Evolutionary conservation across 2,329 filamentous ascomycete species (phyloP), one percentile per base, ranked within the genome.

Genomic region (Sordariomycetes sp.): DNA sequence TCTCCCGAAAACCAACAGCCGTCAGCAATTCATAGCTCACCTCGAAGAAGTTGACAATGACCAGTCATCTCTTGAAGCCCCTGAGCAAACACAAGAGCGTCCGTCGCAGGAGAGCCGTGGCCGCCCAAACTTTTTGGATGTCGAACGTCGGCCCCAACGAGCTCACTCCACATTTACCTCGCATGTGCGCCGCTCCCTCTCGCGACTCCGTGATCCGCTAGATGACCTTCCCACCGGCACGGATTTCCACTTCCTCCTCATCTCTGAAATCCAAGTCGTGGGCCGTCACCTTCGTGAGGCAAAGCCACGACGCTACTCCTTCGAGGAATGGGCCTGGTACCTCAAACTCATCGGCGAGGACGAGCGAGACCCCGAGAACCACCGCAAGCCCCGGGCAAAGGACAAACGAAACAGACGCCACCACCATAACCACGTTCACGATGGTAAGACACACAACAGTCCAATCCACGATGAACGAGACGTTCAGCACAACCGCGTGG

Each of bases 301-400:
- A 29, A 56, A 66, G 5, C 68, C 72, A 3, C 78, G 77, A 36
- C 70, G 68, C 35, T 95, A 94, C 52, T 68, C 64, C 0, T 95
- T 87, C 42, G 77, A 87, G 44, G 82, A 94, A 51, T 94, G 87
- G 88, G 82, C 82, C 0, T 84, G 85, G 63, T 92, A 86, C 46
- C 79, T 88, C 7, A 72, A 75, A 16, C 66, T 94, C 21, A 83
- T 94, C n/a, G 75, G 75, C 30, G 73, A 79, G 47, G 72, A 79
- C 49, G 74, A 79, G 47, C 58, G 56, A 35, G 61, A 61, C 42
- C 57, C 69, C 3, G 53, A 59, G 6, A 68, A 57, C 14, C 75
- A 79, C 46, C 52, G 63, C n/a, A 63, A 58, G 37, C 55, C 56
- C 6, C 43, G 40, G 18, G 47, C 53, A 18, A 49, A 43, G 24